Conservation (phyloP, 2,329 filamentous ascomycete genomes). For the Neofusicoccum kwambonambiense region DNA sequence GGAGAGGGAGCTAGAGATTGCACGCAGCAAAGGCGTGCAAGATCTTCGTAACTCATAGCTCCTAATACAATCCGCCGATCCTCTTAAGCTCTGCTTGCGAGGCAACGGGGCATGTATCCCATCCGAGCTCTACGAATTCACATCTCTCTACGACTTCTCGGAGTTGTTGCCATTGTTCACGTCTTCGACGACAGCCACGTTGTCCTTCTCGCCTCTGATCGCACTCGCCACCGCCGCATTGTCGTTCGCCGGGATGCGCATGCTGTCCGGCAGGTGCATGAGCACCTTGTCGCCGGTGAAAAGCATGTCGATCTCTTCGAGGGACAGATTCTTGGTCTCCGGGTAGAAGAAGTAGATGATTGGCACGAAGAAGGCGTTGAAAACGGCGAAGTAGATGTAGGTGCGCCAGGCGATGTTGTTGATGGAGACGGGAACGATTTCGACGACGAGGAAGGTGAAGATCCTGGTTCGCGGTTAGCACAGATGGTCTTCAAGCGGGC, state of each 20-base stretch:
- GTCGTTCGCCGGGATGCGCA: slow-evolving; percentile 18
- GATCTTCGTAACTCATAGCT: no score
- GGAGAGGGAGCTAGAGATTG: background rate
- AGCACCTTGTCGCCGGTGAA: slow-evolving; percentile 37
- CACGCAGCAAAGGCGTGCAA: no score
- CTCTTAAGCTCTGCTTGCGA: no score
- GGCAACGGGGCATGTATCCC: background rate
- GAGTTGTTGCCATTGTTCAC: background rate
- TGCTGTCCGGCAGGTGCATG: slow-evolving; percentile 20
- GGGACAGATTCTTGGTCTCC: slow-evolving; percentile 50
- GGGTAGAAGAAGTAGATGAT: slow-evolving; percentile 51
- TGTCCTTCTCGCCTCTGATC: background rate
- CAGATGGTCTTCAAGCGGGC: slow-evolving; percentile 22
- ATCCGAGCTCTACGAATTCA: background rate
- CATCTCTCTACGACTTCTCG: background rate
- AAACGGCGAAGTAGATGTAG: slow-evolving; percentile 23
- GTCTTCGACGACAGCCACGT: background rate
- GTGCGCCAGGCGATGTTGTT: slow-evolving; percentile 29
- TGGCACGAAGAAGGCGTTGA: slow-evolving; percentile 38
- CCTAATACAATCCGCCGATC: no score
- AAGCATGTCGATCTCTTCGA: slow-evolving; percentile 55
- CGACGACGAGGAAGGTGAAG: slow-evolving; percentile 33
- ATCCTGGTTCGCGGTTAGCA: slow-evolving; percentile 23
- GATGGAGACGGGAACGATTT: slow-evolving; percentile 42
- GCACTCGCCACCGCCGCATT: background rate